Base-by-base conservation (phyloP, 176 grass and related monocot genomes). In the Triticum dicoccoides region DNA sequence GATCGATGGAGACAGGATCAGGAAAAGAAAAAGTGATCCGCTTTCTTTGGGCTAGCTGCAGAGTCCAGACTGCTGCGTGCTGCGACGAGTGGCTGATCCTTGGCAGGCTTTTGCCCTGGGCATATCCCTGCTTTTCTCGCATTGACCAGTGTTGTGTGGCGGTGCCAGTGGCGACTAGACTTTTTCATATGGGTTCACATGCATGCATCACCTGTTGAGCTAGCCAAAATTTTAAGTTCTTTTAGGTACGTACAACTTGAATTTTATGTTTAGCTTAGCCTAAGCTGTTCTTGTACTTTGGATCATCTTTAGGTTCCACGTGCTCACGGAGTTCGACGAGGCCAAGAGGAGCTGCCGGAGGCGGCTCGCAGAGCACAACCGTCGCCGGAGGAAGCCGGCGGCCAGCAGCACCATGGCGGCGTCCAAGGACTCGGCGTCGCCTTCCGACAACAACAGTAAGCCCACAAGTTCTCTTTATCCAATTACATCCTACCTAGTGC, bases 341-440 rank as follows among this genome's bases (percentile, higher is more conserved):
- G 86, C 86, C 39, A 95, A 95, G 73, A 87, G 93, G 65, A 95
- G 88, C 90, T 95, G 93, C 84, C 52, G 90, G 88, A 92, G 90
- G 88, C 86, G 93, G 71, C 88, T 91, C 9, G 88, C 93, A 7
- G 93, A 95, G 90, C 88, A 95, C 93, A 95, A 95, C 90, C 90
- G 93, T 69, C 91, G 93, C 80, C 81, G 93, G 80, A 80, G 93
- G 88, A 95, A 92, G 93, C 93, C 90, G 39, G 89, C 86, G 41
- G 63, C 82, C 2, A 10, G 23, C 24, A 3, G 14, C 39, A 47
- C 47, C 2, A 29, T 5, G 11, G 24, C 52, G 0, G 23, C 23
- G 2, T 56, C 30, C 32, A 88, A 85, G 72, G 90, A 91, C 72
- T 80, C 78, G 63, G 65, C 24, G 30, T 14, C 86, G 5, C 65